Percentiles rank a stretch among this genome's conserved stretches.
phyloP scores from a whole-genome alignment of 768 basidiomycete genomes.

The Auricularia heimuer region DNA sequence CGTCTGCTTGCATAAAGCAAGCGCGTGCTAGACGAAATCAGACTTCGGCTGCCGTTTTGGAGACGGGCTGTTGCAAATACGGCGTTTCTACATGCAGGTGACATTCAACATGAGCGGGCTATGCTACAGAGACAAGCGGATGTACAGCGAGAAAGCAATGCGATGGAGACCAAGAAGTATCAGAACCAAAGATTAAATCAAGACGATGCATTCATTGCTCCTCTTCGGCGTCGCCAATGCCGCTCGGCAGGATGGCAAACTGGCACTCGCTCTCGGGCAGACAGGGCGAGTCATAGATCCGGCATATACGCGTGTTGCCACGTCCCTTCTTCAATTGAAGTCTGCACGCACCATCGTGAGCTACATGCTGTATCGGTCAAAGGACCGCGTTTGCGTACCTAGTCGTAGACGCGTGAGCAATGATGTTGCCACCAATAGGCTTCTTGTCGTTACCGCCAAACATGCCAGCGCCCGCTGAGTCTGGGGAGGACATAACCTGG shows the following conservation, averaged over 20 bases:
- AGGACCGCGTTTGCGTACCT: slow-evolving; percentile 40
- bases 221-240: slow-evolving; percentile 92
- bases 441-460: slow-evolving; percentile 91
- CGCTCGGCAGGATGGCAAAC: slow-evolving; percentile 85
- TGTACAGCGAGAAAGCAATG: background rate
- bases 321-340: slow-evolving; percentile 88
- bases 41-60: background rate
- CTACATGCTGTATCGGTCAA: background rate
- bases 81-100: background rate
- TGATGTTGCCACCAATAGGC: slow-evolving; percentile 97
- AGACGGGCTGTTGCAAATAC: background rate
- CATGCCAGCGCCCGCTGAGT: slow-evolving; percentile 73
- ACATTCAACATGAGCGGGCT: background rate
- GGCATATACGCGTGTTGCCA: slow-evolving; percentile 86
- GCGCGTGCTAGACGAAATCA: background rate
- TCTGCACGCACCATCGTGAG: slow-evolving; percentile 26
- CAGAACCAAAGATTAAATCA: background rate
- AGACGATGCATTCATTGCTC: slow-evolving; percentile 26
- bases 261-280: slow-evolving; percentile 92
- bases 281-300: slow-evolving; percentile 97
- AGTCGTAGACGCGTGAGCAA: slow-evolving; percentile 99
- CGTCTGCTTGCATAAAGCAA: slow-evolving; percentile 53
- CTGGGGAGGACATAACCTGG: slow-evolving; percentile 99
- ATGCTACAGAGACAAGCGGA: background rate
- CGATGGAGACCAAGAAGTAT: background rate